Evolutionary conservation across 352 stramenopile species (phyloP).

Genomic region (Phytophthora rubi): DNA sequence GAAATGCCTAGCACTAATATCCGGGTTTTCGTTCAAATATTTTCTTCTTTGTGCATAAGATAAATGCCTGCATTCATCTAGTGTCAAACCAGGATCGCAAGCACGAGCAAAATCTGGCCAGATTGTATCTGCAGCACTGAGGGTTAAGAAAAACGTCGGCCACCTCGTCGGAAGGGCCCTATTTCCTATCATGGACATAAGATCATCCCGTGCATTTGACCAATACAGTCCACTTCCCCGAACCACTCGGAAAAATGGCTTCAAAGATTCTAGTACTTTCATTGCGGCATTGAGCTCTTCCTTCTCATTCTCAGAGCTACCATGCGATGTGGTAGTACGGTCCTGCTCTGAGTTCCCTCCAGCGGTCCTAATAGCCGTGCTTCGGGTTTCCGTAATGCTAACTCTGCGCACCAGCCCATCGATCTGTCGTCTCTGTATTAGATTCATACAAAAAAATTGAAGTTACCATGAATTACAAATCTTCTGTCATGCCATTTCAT

Average conservation of each 20-base stretch:
- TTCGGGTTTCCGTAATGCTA: not conserved
- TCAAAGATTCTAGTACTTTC: conserved; percentile 7
- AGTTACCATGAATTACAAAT: conserved; percentile 10
- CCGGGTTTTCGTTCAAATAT: conserved; percentile 6
- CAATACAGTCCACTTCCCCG: conserved; percentile 18
- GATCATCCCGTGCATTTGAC: conserved; percentile 16
- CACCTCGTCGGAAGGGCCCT: conserved; percentile 15
- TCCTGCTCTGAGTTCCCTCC: not conserved
- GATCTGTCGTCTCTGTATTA: conserved; percentile 15
- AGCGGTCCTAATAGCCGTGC: no score
- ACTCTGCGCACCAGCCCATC: conserved; percentile 14
- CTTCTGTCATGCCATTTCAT: conserved; percentile 15
- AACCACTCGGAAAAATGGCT: conserved; percentile 20
- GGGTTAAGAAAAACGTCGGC: conserved; percentile 31
- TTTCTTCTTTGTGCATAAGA: not conserved
- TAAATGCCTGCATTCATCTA: no score
- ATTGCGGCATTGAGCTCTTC: not conserved
- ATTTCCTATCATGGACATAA: conserved; percentile 29
- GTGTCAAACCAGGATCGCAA: conserved; percentile 11
- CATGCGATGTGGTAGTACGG: not conserved
- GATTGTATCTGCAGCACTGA: conserved; percentile 38
- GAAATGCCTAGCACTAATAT: conserved; percentile 25
- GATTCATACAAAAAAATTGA: conserved; percentile 19
- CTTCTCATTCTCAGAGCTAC: not conserved
- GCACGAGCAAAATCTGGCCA: conserved; percentile 37